Base-by-base conservation (phyloP, 2,329 filamentous ascomycete species). In the Dothistroma pini region DNA sequence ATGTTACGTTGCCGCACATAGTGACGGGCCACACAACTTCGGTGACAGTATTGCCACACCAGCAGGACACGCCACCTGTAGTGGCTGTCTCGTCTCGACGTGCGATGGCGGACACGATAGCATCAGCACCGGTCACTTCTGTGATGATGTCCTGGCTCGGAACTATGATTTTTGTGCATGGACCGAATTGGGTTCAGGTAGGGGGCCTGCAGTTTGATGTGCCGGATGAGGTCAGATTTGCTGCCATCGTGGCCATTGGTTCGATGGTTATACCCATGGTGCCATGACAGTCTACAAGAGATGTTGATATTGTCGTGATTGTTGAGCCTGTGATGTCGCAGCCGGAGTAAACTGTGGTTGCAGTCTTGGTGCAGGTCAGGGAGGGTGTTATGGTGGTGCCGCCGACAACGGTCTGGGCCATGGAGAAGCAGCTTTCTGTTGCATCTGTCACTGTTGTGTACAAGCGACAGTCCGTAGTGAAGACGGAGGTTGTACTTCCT, bases 311-410 rank as follows among this genome's bases (percentile, higher is more conserved):
- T 6, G n/a, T 21, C 3, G 58, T 57, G 2, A 48, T 61, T 8
- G 56, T 63, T 14, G 58, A 58, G 12, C 44, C 63, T 48, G 63
- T 59, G 11, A 65, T 44, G 51, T 65, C 63, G 29, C 63, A 65
- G 16, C 63, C 63, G 22, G 63, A 59, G 29, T 50, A 50, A 3
- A 65, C 54, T 19, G 55, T 57, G 14, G 34, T 59, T 11, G 52
- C 53, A 0, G 58, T 57, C 11, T 53, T 49, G 3, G 64, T 64
- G 38, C 64, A 66, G 10, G 64, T 64, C 6, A 56, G 50, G 6
- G 54, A 54, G 4, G 38, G 56, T 1, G 56, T 54, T 2, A 56
- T 57, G 9, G 54, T 59, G 12, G 35, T 55, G 1, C 58, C 60
- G 14, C 49, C 34, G 5, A 58, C 31, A 22, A 51, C 35, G 1